Percentiles rank a stretch among this genome's conserved stretches.
Evolutionary conservation across 768 basidiomycete genomes (phyloP).

Genomic region (Tylopilus felleus): DNA sequence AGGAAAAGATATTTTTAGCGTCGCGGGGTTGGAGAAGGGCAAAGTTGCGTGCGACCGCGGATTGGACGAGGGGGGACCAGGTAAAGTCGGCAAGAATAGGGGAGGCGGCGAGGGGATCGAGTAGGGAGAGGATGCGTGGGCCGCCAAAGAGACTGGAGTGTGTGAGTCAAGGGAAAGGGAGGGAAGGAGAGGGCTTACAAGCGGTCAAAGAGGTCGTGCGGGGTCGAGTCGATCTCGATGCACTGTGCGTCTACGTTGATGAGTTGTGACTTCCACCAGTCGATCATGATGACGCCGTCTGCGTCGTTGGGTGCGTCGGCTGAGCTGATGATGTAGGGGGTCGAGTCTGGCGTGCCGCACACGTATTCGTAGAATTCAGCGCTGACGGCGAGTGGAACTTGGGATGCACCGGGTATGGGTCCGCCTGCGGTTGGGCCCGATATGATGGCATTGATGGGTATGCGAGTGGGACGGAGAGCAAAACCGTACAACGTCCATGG

Average conservation of each 20-base stretch:
- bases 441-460: slow-evolving; percentile 60
- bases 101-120: slow-evolving; percentile 41
- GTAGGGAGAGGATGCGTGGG: slow-evolving; percentile 39
- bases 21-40: slow-evolving; percentile 37
- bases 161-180: not conserved
- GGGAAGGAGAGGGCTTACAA: slow-evolving; percentile 35
- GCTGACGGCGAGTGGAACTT: slow-evolving; percentile 39
- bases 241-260: slow-evolving; percentile 35
- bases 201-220: slow-evolving; percentile 45
- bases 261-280: slow-evolving; percentile 50
- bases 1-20: slow-evolving; percentile 18
- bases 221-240: slow-evolving; percentile 42
- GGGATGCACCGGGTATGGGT: slow-evolving; percentile 28
- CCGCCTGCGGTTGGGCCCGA: slow-evolving; percentile 55
- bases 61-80: slow-evolving; percentile 52
- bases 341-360: slow-evolving; percentile 38
- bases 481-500: slow-evolving; percentile 55
- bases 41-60: slow-evolving; percentile 49
- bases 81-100: slow-evolving; percentile 48
- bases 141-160: slow-evolving; percentile 44
- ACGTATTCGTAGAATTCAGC: slow-evolving; percentile 47
- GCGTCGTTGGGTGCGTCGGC: slow-evolving; percentile 35
- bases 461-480: slow-evolving; percentile 45
- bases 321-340: slow-evolving; percentile 34
- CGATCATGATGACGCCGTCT: slow-evolving; percentile 41